Evolutionary conservation across 2,329 filamentous ascomycete genomes (phyloP), one percentile per base, ranked within the genome.

Genomic region (Blastomyces percursus): DNA sequence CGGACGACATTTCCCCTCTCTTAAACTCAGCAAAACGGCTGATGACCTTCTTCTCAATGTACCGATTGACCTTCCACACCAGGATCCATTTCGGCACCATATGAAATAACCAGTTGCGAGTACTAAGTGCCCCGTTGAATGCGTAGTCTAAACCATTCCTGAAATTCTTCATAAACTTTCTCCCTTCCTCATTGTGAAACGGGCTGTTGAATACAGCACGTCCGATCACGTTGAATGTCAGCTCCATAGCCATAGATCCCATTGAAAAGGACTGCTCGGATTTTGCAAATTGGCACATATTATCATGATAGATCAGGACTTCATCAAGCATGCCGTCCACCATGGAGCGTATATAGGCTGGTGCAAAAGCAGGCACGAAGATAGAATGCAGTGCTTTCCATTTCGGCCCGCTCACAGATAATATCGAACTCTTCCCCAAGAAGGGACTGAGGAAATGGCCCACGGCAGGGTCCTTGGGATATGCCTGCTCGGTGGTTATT

Each of bases 371-470:
- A 2, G 75, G 74, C 7, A 70, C 67, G 71, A 79, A 79, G 7
- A 74, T 71, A 38, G 66, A 67, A 55, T 77, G 70, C 76, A 76
- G 78, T 62, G 72, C 74, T 68, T 78, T 76, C 77, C 77, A 79
- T 59, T 74, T 70, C 16, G 69, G 66, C 2, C 77, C 77, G 24
- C 78, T 73, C 14, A 72, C 64, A 30, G 70, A 70, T 32, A 78
- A 68, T 44, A 72, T 64, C 1, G 77, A 65, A 55, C 76, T 73
- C 12, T 71, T 64, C 27, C 71, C 71, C 35, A 69, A 64, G 9
- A 71, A 66, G 11, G 62, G 64, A 9, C 69, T 69, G 1, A 72
- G 69, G 44, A 74, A 68, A n/a, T 68, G 68, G 27, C 69, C 65
- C 0, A 70, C 62, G 11, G 65, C 66, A n/a, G 65, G 68, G 46